These are phyloP conservation scores for Naematelia encephala DNA, from an alignment of 768 basidiomycete species.

Conservation along the genomic window DNA sequence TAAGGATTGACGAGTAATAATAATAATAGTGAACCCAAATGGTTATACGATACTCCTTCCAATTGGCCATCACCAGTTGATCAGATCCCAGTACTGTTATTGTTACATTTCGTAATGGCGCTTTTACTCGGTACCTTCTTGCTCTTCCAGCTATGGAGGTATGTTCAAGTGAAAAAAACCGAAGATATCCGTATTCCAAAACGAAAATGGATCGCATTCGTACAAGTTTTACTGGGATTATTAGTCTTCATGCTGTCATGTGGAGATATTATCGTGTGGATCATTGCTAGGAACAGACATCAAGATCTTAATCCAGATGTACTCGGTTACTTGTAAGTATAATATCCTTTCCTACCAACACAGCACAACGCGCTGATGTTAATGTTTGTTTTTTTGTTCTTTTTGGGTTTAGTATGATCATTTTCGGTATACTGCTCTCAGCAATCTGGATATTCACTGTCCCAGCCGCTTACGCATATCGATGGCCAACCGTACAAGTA, in stretches of 20 bases:
- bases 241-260: slow-evolving; percentile 7
- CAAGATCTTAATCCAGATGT: slow-evolving; percentile 18
- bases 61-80: slow-evolving; percentile 17
- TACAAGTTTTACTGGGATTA: neutral
- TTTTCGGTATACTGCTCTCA: slow-evolving; percentile 20
- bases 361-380: neutral
- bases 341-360: neutral
- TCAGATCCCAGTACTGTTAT: slow-evolving; percentile 22
- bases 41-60: slow-evolving; percentile 12
- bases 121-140: slow-evolving; percentile 22
- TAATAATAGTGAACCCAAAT: neutral
- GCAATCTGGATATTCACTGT: slow-evolving; percentile 14
- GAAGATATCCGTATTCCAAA: neutral
- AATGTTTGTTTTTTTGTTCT: neutral
- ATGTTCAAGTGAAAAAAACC: neutral
- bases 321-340: slow-evolving; percentile 26
- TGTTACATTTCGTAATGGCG: slow-evolving; percentile 27
- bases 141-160: slow-evolving; percentile 5
- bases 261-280: slow-evolving; percentile 7
- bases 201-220: neutral
- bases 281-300: neutral
- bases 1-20: too few species aligned
- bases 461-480: neutral
- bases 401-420: slow-evolving; percentile 22
- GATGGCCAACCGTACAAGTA: slow-evolving; percentile 1